These are phyloP conservation scores for Sclerotinia trifoliorum DNA, from an alignment of 2,329 filamentous ascomycete genomes.

Conservation along the genomic window DNA sequence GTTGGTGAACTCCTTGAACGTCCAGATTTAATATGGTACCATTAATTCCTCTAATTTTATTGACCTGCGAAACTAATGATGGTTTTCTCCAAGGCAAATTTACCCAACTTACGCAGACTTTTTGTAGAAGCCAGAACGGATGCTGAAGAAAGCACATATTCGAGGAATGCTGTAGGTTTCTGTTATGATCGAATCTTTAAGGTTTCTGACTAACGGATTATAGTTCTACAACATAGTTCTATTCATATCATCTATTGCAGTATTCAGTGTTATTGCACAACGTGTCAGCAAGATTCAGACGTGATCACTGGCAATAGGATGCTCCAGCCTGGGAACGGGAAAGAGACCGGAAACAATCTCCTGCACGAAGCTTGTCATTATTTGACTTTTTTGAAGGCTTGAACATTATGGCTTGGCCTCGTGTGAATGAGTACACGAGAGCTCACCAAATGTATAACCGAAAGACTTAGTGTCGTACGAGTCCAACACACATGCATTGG, in stretches of 20 bases:
- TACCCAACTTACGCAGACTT: slow-evolving; percentile 91
- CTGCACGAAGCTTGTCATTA: background rate
- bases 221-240: slow-evolving; percentile 97
- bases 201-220: slow-evolving; percentile 23
- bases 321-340: background rate
- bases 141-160: slow-evolving; percentile 91
- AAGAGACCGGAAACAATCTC: background rate
- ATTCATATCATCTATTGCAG: slow-evolving; percentile 93
- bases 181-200: slow-evolving; percentile 17
- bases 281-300: slow-evolving; percentile 53
- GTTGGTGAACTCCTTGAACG: slow-evolving; percentile 6
- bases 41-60: slow-evolving; percentile 1
- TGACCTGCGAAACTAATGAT: slow-evolving; percentile 26
- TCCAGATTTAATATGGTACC: slow-evolving; percentile 31
- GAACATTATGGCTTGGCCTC: background rate
- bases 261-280: slow-evolving; percentile 92
- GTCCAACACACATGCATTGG: background rate
- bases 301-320: slow-evolving; percentile 20
- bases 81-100: slow-evolving; percentile 54
- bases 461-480: background rate
- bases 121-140: slow-evolving; percentile 94
- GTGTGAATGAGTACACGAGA: background rate
- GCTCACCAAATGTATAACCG: background rate
- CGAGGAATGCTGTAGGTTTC: slow-evolving; percentile 76
- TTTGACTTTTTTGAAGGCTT: background rate